phyloP scores from a whole-genome alignment of 2,329 filamentous ascomycete species.

The Rutstroemia sp. region DNA sequence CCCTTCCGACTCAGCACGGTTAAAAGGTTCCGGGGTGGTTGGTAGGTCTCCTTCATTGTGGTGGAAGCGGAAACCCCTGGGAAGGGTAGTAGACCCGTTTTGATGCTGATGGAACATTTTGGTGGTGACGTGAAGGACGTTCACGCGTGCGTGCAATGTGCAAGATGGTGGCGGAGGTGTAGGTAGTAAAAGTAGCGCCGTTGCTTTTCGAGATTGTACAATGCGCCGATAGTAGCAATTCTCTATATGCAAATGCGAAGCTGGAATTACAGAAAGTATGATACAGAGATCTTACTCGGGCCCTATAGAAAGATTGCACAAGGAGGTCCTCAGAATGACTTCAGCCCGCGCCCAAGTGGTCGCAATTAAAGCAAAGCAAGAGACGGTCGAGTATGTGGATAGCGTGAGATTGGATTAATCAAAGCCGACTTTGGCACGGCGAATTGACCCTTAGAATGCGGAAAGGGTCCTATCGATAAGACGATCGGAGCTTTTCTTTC shows the following conservation, averaged over 20 bases:
- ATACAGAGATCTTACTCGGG: not conserved
- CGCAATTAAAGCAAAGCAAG: not conserved
- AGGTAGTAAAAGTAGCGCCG: not conserved
- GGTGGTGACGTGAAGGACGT: not conserved
- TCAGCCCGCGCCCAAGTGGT: not conserved
- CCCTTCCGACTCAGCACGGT: conserved; percentile 14
- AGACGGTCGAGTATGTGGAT: not conserved
- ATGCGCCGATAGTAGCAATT: conserved; percentile 5
- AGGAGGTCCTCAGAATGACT: not conserved
- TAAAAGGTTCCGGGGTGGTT: conserved; percentile 25
- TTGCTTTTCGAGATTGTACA: conserved; percentile 8
- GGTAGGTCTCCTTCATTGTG: conserved; percentile 19
- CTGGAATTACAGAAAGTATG: conserved; percentile 13
- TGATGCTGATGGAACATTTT: conserved; percentile 23
- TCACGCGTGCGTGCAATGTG: conserved; percentile 9
- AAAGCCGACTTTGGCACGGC: not conserved
- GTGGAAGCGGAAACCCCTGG: conserved; percentile 27
- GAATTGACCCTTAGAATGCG: not conserved
- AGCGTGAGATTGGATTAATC: not conserved
- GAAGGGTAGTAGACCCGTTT: conserved; percentile 26
- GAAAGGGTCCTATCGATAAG: not conserved
- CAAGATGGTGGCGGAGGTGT: conserved; percentile 1
- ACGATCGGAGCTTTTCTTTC: not conserved
- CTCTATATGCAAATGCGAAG: not conserved
- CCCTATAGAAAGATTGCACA: not conserved